Evolutionary conservation across 2,329 filamentous ascomycete species (phyloP), one percentile per base, ranked within the genome.

Genomic region (Catunica adiposa): DNA sequence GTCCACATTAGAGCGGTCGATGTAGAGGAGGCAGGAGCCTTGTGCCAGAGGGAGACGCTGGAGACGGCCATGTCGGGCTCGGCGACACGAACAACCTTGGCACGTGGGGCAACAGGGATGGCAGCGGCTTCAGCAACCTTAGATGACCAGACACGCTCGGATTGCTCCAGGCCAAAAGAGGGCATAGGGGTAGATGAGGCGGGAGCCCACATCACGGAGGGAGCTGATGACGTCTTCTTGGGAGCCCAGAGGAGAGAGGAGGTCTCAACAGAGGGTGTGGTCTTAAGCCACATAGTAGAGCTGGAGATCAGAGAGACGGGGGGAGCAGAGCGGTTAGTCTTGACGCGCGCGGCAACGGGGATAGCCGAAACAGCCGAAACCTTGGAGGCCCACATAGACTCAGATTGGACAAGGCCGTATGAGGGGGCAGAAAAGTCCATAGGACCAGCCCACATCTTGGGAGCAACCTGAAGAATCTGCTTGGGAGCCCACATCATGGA

Each of bases 231-330:
- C 17, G 48, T 46, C 47, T 53, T 34, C 47, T 53, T 52, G 42
- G 37, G 52, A n/a, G 31, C 53, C 57, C 57, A 57, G 20, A 55
- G 31, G 22, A 20, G 66, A 63, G 51, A 69, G 60, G 46, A 66
- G 65, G 25, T 51, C 7, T 42, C 23, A 26, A 22, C 23, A 26
- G 25, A 1, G 37, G 47, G 2, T 20, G 37, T 46, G 22, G 47
- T 3, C 26, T 56, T 54, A 8, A 15, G 7, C 44, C 47, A 53
- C 20, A 37, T 29, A 20, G 25, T 29, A 20, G 48, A 31, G 26
- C 25, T 31, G 15, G 25, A 22, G 15, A 51, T 20, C 2, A n/a
- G 20, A 8, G 20, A 8, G 15, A 17, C 8, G 20, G 40, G 11
- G 11, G 15, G 11, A 44, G 20, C n/a, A 22, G 40, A n/a, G 3